phyloP scores from a whole-genome alignment of 2,329 filamentous ascomycete species.

The Periconia sp. region DNA sequence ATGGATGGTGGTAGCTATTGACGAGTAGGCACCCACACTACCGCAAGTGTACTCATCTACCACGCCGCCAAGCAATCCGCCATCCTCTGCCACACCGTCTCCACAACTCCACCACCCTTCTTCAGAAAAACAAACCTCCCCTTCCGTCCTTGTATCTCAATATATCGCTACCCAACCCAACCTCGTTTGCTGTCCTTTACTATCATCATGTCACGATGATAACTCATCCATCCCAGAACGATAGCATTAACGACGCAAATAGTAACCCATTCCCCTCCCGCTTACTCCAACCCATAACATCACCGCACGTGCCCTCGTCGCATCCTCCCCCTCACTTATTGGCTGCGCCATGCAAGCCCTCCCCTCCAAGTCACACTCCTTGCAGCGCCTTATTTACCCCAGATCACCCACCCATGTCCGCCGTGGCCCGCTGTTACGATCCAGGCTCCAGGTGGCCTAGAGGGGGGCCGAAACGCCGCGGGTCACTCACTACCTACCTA shows the following conservation, averaged over 20 bases:
- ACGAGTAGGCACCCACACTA: too few relatives aligned
- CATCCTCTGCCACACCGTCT: background rate
- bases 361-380: constrained; percentile 11
- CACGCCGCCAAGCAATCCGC: too few relatives aligned
- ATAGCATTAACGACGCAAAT: background rate
- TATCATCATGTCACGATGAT: too few relatives aligned
- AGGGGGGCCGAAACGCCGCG: background rate
- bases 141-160: background rate
- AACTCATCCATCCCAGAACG: too few relatives aligned
- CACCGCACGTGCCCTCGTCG: constrained; percentile 17
- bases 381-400: constrained; percentile 22
- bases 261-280: background rate
- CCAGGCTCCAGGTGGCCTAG: too few relatives aligned
- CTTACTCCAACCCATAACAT: constrained; percentile 20
- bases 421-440: background rate
- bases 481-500: too few relatives aligned
- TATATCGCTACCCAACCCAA: background rate
- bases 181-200: background rate
- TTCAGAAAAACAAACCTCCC: background rate
- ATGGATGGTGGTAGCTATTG: too few relatives aligned
- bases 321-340: constrained; percentile 7
- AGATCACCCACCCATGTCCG: constrained; percentile 14
- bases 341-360: constrained; percentile 8
- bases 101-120: background rate
- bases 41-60: too few relatives aligned